phyloP scores from a whole-genome alignment of 2,329 filamentous ascomycete genomes.

The Beauveria medogensis region DNA sequence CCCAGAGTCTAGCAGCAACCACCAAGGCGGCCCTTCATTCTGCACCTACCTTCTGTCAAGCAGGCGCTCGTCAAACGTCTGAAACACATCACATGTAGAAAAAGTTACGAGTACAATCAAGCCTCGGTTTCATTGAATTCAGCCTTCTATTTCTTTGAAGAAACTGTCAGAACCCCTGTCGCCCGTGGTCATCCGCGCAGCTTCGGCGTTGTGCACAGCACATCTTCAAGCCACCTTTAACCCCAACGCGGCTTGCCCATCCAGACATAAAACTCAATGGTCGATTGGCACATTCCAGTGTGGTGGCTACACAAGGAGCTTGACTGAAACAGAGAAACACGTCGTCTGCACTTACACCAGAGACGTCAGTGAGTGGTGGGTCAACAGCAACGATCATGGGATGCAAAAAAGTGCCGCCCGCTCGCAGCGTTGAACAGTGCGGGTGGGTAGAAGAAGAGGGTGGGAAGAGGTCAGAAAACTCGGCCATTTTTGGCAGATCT shows the following conservation, averaged over 20 bases:
- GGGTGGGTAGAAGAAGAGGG: neutral
- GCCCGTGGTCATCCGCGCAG: neutral
- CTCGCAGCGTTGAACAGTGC: neutral
- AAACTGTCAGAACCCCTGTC: neutral
- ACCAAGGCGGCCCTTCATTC: too few relatives aligned
- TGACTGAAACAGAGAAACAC: neutral
- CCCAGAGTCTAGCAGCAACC: too few relatives aligned
- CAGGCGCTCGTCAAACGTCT: too few relatives aligned
- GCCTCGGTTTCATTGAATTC: neutral
- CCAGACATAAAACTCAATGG: neutral
- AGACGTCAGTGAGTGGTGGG: slow-evolving; percentile 1
- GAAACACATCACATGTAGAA: too few relatives aligned
- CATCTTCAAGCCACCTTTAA: neutral
- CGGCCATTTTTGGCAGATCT: neutral
- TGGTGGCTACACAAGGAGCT: neutral
- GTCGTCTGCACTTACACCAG: slow-evolving; percentile 1
- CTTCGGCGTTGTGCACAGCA: neutral
- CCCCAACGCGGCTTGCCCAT: neutral
- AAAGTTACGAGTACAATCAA: neutral
- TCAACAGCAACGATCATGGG: slow-evolving; percentile 4
- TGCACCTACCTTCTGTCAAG: too few relatives aligned
- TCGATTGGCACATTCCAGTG: neutral
- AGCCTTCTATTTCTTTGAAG: neutral
- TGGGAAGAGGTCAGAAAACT: neutral
- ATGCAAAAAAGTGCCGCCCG: neutral